These are phyloP conservation scores for Luffa aegyptiaca DNA, from an alignment of 306 rosid species.

Conservation along the genomic window DNA sequence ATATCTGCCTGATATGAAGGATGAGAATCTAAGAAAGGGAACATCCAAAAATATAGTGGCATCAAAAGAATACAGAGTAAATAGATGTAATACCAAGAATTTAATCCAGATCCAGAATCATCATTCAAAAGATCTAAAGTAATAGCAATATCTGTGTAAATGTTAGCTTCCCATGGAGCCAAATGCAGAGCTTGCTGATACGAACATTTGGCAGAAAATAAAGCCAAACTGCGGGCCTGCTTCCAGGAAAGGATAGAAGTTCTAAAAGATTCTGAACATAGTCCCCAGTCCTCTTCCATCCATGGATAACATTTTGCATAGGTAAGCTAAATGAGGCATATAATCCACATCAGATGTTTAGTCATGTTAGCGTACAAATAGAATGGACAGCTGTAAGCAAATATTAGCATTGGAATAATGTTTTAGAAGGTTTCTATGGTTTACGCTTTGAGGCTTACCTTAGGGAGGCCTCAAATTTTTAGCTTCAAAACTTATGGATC, in stretches of 20 bases:
- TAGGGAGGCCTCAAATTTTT: not conserved
- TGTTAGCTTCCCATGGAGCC: constrained; percentile 91
- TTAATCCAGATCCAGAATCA: constrained; percentile 22
- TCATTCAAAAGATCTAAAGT: constrained; percentile 42
- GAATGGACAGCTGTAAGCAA: not conserved
- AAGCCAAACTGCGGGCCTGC: constrained; percentile 49
- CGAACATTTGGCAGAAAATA: constrained; percentile 49
- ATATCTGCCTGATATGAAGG: constrained; percentile 46
- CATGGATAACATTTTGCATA: constrained; percentile 87
- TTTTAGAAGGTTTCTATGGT: not conserved
- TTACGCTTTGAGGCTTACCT: too few species aligned
- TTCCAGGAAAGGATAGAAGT: constrained; percentile 74
- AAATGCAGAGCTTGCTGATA: constrained; percentile 81
- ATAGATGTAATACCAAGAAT: constrained; percentile 42
- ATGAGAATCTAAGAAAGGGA: constrained; percentile 16
- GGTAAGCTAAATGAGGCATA: constrained; percentile 40
- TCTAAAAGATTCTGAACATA: constrained; percentile 52
- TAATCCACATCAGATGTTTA: not conserved
- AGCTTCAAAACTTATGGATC: not conserved
- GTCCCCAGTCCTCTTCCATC: constrained; percentile 48
- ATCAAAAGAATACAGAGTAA: constrained; percentile 10
- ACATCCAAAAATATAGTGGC: constrained; percentile 6
- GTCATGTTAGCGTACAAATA: not conserved
- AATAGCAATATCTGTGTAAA: constrained; percentile 68
- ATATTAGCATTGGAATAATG: not conserved